Evolutionary conservation across 1,284 basidiomycete species (phyloP), one percentile per base, ranked within the genome.

Genomic region (Cryptococcus jaspeensis): DNA sequence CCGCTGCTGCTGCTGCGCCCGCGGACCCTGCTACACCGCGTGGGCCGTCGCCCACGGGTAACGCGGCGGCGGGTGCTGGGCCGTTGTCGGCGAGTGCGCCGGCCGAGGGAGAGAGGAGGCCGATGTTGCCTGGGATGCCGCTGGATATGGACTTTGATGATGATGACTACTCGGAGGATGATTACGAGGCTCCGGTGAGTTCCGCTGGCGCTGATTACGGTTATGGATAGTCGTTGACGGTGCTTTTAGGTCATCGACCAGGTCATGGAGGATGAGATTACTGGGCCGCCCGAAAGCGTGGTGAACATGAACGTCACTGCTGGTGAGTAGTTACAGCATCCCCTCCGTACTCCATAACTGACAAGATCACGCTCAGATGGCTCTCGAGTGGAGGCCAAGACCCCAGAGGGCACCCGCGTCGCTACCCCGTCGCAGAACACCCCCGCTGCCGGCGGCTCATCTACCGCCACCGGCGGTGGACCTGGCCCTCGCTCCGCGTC

Each of bases 351-450:
- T 20, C 13, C 5, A 7, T 56, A 36, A 8, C 37, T 22, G 36
- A 39, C 15, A 18, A 18, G 23, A 38, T 9, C 35, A 20, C 2
- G n/a, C 9, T 7, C 62, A 87, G 93, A 95, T 78, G 92, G 91
- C 7, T 87, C 88, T 5, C 91, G 89, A 70, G 84, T 98, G 8
- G 92, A 93, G 70, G 94, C 92, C 9, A 91, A 96, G 74, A 98
- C 95, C 0, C 93, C 95, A 0, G 91, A 97, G 60, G 95, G 95
- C 1, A 97, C 94, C 0, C 85, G 92, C 20, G 86, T 99, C 36
- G 85, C 89, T 1, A 98, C 95, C 6, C 95, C 95, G 0, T 82
- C 66, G 80, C 83, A 53, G 72, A 66, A 44, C 51, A 56, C 46
- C 23, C 45, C 52, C 7, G 51, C 28, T 22, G 46, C 32, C 20